Percentiles rank a stretch among this genome's conserved stretches.
These are phyloP conservation scores for Naganishia liquefaciens DNA, from an alignment of 1,284 basidiomycete species.

Conservation along the genomic window DNA sequence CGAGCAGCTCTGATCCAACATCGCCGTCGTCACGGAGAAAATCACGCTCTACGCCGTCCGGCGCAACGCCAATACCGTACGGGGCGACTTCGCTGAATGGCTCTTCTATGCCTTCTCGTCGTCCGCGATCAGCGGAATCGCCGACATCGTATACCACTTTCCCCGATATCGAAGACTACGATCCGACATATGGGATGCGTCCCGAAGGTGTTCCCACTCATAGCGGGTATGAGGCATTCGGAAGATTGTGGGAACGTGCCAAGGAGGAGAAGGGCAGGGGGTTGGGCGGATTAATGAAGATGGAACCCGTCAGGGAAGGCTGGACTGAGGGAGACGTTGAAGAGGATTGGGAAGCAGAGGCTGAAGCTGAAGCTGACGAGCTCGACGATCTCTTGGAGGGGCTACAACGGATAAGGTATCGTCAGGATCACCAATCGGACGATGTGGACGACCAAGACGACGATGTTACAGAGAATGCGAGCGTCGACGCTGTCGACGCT, in stretches of 20 bases:
- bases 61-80: constrained; percentile 18
- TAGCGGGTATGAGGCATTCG: constrained; percentile 53
- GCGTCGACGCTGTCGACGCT: constrained; percentile 32
- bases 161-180: constrained; percentile 85
- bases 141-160: constrained; percentile 59
- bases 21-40: constrained; percentile 20
- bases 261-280: constrained; percentile 61
- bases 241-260: constrained; percentile 63
- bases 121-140: constrained; percentile 39
- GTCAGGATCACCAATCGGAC: constrained; percentile 40
- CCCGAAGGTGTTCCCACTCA: constrained; percentile 75
- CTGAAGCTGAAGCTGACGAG: constrained; percentile 36
- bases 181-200: constrained; percentile 96
- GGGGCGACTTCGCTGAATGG: constrained; percentile 13
- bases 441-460: constrained; percentile 37
- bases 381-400: constrained; percentile 22
- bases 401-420: not conserved
- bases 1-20: constrained; percentile 26
- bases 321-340: constrained; percentile 65
- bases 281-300: constrained; percentile 48
- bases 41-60: constrained; percentile 22
- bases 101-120: not conserved
- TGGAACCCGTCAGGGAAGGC: constrained; percentile 26
- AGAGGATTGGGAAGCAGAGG: constrained; percentile 35
- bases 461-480: constrained; percentile 2